A percentile compares a stretch with the other conserved stretches of the same genome.
Conservation (phyloP, 2,329 filamentous ascomycete species). For the Sporothrix curviconia region DNA sequence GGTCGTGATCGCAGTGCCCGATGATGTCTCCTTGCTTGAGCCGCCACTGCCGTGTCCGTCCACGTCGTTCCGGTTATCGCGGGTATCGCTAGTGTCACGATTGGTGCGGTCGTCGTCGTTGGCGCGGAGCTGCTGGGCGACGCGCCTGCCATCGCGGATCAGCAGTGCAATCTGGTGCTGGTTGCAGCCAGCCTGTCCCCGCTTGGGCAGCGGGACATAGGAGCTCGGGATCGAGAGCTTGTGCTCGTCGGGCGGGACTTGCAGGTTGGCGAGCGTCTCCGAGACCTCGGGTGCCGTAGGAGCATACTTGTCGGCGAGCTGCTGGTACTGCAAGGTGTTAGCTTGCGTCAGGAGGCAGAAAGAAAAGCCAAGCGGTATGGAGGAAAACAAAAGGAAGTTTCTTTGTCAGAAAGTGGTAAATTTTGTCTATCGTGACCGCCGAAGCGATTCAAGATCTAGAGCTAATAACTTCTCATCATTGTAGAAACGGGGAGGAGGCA, state of each 20-base stretch:
- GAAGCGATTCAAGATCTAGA: conserved; percentile 75
- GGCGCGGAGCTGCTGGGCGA: conserved; percentile 45
- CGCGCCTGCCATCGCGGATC: conserved; percentile 57
- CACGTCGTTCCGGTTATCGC: not conserved
- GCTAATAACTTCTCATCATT: conserved; percentile 55
- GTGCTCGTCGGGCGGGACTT: conserved; percentile 50
- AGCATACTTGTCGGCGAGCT: conserved; percentile 62
- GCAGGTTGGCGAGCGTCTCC: conserved; percentile 59
- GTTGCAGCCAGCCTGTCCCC: conserved; percentile 36
- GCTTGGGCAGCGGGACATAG: conserved; percentile 49
- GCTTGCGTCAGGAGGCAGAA: conserved; percentile 1
- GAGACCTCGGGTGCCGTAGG: conserved; percentile 58
- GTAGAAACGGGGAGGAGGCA: conserved; percentile 16
- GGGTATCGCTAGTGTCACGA: too few relatives aligned
- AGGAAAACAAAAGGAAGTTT: conserved; percentile 21
- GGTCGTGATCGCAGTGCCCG: conserved; percentile 46
- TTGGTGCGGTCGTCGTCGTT: not conserved
- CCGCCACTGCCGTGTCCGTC: conserved; percentile 26
- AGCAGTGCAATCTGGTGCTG: conserved; percentile 56
- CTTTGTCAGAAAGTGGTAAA: conserved; percentile 38
- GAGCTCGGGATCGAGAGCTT: conserved; percentile 42
- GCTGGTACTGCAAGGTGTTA: conserved; percentile 47
- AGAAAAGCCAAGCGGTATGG: conserved; percentile 9
- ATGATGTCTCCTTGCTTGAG: conserved; percentile 43
- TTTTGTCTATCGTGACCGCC: conserved; percentile 57